Evolutionary conservation across 1,139 yeast species (phyloP).

Genomic region (Fermentozyma sake): DNA sequence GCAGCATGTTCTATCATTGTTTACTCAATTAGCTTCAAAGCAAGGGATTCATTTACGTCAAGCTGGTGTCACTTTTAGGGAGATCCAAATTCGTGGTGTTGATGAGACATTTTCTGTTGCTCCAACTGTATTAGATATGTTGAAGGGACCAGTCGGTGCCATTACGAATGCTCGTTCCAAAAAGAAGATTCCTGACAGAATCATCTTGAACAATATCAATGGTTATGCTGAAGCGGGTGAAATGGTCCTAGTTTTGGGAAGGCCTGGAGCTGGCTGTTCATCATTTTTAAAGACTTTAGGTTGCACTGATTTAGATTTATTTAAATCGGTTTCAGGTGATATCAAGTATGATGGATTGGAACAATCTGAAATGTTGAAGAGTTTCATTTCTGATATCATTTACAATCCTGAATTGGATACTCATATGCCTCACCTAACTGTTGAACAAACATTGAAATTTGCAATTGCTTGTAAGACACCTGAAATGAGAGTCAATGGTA

Average conservation of each 20-base stretch:
- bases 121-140: no score
- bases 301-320: constrained; percentile 8
- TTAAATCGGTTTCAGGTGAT: constrained; percentile 4
- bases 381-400: constrained; percentile 65
- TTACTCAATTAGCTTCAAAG: no score
- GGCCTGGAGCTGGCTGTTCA: constrained; percentile 11
- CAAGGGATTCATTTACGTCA: no score
- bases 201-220: constrained; percentile 10
- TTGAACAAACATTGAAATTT: constrained; percentile 63
- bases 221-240: constrained; percentile 9
- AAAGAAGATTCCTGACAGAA: no score
- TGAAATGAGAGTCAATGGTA: constrained; percentile 55
- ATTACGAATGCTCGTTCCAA: no score
- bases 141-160: no score
- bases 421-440: constrained; percentile 72
- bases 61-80: no score
- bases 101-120: no score
- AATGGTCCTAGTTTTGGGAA: constrained; percentile 9
- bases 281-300: constrained; percentile 9
- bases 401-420: constrained; percentile 69
- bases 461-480: constrained; percentile 68
- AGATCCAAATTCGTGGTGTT: no score
- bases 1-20: no score
- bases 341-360: constrained; percentile 45
- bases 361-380: constrained; percentile 42